A percentile compares a stretch with the other conserved stretches of the same genome.
phyloP scores from a whole-genome alignment of 139 green algal genomes.

The Gonium pectorale region DNA sequence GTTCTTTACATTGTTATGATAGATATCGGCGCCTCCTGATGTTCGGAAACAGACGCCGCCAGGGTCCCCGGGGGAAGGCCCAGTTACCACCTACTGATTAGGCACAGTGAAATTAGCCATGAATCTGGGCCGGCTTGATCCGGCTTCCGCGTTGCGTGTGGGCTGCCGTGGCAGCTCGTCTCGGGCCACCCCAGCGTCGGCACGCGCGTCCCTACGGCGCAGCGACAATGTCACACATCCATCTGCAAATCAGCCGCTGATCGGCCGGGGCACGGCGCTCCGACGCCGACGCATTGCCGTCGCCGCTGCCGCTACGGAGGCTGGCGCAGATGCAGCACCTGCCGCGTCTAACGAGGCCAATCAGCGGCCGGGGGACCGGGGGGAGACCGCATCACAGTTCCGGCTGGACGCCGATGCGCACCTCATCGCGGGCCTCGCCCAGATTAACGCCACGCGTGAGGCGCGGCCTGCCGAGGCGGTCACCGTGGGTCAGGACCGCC shows the following conservation, averaged over 20 bases:
- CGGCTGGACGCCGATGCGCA: neutral
- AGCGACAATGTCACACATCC: neutral
- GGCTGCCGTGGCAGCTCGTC: no score
- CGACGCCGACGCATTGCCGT: neutral
- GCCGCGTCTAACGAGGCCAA: neutral
- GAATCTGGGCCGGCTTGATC: slow-evolving; percentile 4
- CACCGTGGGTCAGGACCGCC: neutral
- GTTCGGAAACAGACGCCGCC: no score
- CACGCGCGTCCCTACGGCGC: neutral
- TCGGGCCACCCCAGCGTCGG: neutral
- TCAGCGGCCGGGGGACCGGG: no score
- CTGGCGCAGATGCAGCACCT: neutral
- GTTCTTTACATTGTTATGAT: no score
- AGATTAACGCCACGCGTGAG: neutral
- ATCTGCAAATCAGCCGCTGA: neutral
- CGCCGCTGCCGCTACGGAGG: neutral
- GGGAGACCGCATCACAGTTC: no score
- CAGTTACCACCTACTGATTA: no score
- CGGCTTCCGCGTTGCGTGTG: no score
- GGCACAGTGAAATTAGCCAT: no score
- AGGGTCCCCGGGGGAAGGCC: no score
- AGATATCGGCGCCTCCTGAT: no score
- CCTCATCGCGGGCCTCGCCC: neutral
- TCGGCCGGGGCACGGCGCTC: neutral
- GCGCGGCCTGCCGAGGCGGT: neutral